Conservation (phyloP, 129 eudicot species). For the Flaveria trinervia region DNA sequence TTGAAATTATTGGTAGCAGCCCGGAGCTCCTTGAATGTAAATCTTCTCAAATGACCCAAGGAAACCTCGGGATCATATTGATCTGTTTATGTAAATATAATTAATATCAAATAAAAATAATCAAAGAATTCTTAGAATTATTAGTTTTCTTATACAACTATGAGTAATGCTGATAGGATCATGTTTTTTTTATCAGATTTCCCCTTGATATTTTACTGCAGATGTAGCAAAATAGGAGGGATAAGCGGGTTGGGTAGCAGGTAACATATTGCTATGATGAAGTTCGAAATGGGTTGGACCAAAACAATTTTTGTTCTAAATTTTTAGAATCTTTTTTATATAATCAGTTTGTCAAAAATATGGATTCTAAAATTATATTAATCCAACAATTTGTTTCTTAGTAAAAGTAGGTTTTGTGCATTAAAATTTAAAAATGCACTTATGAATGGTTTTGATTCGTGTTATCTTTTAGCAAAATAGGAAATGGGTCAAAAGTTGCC, state of each 20-base stretch:
- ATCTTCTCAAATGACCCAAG: conserved; percentile 80
- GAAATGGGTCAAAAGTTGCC: too few species aligned
- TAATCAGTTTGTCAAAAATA: not conserved
- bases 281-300: too few species aligned
- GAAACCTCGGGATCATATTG: conserved; percentile 91
- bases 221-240: too few species aligned
- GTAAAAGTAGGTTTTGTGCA: not conserved
- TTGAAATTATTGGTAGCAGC: conserved; percentile 79
- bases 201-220: too few species aligned
- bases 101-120: not conserved
- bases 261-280: too few species aligned
- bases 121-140: not conserved
- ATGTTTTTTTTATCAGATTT: too few species aligned
- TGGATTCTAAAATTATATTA: too few species aligned
- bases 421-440: not conserved
- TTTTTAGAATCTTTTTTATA: not conserved
- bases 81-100: conserved; percentile 49
- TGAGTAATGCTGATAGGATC: too few species aligned
- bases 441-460: too few species aligned
- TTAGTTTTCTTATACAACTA: not conserved
- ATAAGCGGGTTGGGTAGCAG: too few species aligned
- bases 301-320: too few species aligned
- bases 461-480: too few species aligned
- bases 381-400: not conserved
- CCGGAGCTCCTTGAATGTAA: conserved; percentile 74